These are phyloP conservation scores for Fusarium metavorans DNA, from an alignment of 2,329 filamentous ascomycete species.

Conservation along the genomic window DNA sequence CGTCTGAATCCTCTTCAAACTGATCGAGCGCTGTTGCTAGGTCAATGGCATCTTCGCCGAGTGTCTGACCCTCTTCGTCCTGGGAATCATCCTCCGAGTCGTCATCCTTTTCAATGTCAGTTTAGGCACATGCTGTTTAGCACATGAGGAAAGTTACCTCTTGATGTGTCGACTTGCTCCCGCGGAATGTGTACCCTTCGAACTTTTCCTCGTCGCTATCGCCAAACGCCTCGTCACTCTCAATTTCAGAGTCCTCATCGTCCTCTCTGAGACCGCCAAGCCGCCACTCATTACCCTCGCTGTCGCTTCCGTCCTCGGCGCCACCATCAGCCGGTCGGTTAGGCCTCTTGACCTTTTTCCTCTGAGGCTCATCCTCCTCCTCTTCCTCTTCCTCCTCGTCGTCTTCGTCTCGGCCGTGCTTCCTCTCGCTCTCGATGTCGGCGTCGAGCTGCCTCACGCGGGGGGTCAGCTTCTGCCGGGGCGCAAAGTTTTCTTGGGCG, in stretches of 20 bases:
- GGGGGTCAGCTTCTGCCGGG: constrained; percentile 60
- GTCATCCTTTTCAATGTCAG: constrained; percentile 55
- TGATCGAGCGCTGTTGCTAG: constrained; percentile 69
- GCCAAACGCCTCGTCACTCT: constrained; percentile 84
- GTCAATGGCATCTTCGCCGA: constrained; percentile 71
- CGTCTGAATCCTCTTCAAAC: constrained; percentile 62
- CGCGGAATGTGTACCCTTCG: constrained; percentile 74
- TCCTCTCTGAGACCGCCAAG: constrained; percentile 71
- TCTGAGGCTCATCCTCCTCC: constrained; percentile 58
- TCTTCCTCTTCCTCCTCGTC: constrained; percentile 64
- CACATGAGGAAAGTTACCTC: constrained; percentile 39
- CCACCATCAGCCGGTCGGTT: constrained; percentile 60
- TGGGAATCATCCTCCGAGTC: constrained; percentile 69
- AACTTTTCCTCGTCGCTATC: constrained; percentile 90
- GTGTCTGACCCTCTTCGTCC: constrained; percentile 68
- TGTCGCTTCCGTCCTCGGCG: constrained; percentile 82
- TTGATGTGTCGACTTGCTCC: constrained; percentile 54
- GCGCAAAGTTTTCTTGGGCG: constrained; percentile 64
- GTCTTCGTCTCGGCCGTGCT: constrained; percentile 58
- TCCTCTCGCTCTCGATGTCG: constrained; percentile 57
- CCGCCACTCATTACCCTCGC: constrained; percentile 87
- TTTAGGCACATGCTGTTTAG: neutral
- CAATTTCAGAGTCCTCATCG: constrained; percentile 73
- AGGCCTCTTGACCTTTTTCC: constrained; percentile 58
- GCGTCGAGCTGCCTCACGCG: constrained; percentile 65